phyloP scores from a whole-genome alignment of 1,284 basidiomycete species.

The Gomphus bonarii region DNA sequence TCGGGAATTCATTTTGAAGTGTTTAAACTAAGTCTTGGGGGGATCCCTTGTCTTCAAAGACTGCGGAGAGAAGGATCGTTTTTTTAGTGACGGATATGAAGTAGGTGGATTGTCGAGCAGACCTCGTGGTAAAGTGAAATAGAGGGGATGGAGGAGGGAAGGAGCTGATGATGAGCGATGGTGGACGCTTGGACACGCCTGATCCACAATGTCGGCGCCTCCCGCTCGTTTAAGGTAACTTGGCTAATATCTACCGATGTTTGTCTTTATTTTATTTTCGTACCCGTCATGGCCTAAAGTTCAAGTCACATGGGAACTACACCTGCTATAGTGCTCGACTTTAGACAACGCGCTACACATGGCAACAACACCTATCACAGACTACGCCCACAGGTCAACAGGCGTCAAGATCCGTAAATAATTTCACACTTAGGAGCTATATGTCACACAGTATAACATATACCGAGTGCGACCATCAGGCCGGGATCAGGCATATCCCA shows the following conservation, averaged over 20 bases:
- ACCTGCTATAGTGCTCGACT: too few species aligned
- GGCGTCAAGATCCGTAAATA: too few species aligned
- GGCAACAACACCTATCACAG: too few species aligned
- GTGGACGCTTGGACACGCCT: background rate
- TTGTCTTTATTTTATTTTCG: background rate
- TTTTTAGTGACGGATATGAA: background rate
- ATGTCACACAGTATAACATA: too few species aligned
- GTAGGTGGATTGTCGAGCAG: background rate
- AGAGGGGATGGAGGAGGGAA: background rate
- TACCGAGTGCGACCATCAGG: too few species aligned
- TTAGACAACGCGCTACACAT: too few species aligned
- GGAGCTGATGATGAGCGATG: background rate
- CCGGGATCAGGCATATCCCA: too few species aligned
- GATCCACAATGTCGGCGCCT: background rate
- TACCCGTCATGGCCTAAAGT: background rate
- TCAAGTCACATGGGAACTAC: too few species aligned
- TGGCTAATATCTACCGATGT: background rate
- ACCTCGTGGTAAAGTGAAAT: background rate
- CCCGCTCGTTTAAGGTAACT: background rate
- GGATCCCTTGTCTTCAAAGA: background rate
- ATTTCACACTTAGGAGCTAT: too few species aligned
- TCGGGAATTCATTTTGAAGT: conserved; percentile 41
- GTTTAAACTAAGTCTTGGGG: background rate
- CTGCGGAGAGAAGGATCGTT: background rate
- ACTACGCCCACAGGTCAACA: too few species aligned